Percentiles rank a stretch among this genome's conserved stretches.
Evolutionary conservation across 2,329 filamentous ascomycete genomes (phyloP).

Genomic region (Aspergillus intermedius): DNA sequence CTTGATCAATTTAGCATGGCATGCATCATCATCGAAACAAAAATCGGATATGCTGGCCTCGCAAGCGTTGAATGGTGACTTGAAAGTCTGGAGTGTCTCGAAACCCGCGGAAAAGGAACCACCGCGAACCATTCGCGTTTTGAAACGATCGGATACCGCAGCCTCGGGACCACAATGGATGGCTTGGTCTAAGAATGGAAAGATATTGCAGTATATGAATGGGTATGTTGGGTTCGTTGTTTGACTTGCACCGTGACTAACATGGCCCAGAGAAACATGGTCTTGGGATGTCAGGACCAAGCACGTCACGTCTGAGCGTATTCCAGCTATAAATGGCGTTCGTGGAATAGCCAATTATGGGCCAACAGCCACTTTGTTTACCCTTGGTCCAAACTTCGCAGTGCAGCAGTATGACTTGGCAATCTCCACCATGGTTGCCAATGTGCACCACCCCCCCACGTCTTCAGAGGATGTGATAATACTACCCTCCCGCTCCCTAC

Average conservation of each 20-base stretch:
- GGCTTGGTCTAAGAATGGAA: constrained; percentile 96
- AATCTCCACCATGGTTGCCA: constrained; percentile 73
- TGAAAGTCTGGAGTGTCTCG: constrained; percentile 93
- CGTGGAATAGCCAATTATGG: constrained; percentile 82
- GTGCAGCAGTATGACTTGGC: constrained; percentile 95
- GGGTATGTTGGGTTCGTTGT: constrained; percentile 54
- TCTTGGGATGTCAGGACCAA: constrained; percentile 99
- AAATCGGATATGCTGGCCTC: constrained; percentile 97
- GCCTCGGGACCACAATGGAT: constrained; percentile 84
- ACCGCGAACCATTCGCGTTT: constrained; percentile 79
- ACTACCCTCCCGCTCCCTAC: constrained; percentile 25
- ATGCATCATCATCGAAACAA: constrained; percentile 90
- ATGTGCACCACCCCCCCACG: constrained; percentile 79
- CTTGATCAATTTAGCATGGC: constrained; percentile 84
- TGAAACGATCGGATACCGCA: constrained; percentile 72
- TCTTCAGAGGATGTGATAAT: constrained; percentile 61
- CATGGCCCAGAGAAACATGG: constrained; percentile 63
- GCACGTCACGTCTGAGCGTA: constrained; percentile 80
- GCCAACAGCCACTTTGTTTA: constrained; percentile 85
- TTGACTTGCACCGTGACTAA: neutral
- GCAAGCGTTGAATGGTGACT: constrained; percentile 83
- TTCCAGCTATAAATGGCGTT: constrained; percentile 77
- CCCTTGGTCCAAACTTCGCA: constrained; percentile 76
- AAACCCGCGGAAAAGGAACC: constrained; percentile 67
- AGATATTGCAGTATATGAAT: constrained; percentile 87